These are phyloP conservation scores for Xylaria sp. DNA, from an alignment of 2,329 filamentous ascomycete species.

Conservation along the genomic window DNA sequence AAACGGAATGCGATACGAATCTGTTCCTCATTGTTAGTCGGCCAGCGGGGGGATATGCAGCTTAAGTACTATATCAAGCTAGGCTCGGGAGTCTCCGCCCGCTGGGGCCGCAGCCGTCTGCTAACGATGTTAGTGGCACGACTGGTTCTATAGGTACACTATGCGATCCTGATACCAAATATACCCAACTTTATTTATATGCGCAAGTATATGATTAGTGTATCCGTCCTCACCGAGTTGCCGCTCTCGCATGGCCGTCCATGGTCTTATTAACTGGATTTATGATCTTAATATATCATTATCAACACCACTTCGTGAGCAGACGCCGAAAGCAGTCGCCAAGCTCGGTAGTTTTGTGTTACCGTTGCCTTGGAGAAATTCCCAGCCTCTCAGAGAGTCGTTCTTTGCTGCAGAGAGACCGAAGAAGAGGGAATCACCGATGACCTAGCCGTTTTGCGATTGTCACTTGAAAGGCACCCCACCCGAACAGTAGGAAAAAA, in stretches of 20 bases:
- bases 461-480: background rate
- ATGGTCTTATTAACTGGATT: no score
- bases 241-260: no score
- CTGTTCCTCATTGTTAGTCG: background rate
- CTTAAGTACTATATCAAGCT: slow-evolving; percentile 11
- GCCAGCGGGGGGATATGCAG: no score
- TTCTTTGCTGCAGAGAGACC: background rate
- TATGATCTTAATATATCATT: background rate
- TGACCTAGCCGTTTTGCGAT: slow-evolving; percentile 22
- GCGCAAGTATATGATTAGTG: background rate
- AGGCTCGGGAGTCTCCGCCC: background rate
- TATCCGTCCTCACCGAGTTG: background rate
- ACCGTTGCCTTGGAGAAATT: background rate
- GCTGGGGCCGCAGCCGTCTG: no score
- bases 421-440: slow-evolving; percentile 19
- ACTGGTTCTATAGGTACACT: no score
- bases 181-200: background rate
- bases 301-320: background rate
- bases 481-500: background rate
- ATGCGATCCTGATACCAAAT: no score
- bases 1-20: background rate
- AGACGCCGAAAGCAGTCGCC: background rate
- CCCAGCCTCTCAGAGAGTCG: background rate
- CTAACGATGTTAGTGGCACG: no score
- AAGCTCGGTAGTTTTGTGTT: slow-evolving; percentile 1